phyloP scores from a whole-genome alignment of 2,329 filamentous ascomycete genomes.

The Venturiaceae sp. region DNA sequence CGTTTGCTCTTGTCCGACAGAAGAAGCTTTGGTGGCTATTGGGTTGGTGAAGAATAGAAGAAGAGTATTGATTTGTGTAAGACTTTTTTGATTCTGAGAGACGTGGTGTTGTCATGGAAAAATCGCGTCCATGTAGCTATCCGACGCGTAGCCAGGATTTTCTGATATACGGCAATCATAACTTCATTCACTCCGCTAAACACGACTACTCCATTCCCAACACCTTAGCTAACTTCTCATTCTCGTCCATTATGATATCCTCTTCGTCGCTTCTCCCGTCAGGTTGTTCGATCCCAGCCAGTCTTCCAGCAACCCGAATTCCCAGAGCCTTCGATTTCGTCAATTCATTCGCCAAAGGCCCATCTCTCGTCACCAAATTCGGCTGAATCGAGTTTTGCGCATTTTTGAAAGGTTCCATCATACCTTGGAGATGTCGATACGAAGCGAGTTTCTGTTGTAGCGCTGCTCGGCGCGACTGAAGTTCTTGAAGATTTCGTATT shows the following conservation, averaged over 20 bases:
- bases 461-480: constrained; percentile 39
- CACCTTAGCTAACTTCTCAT: background rate
- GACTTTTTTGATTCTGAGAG: too few relatives aligned
- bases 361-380: constrained; percentile 56
- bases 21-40: background rate
- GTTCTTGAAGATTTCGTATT: constrained; percentile 35
- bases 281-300: constrained; percentile 11
- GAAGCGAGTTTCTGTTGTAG: constrained; percentile 36
- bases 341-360: constrained; percentile 56
- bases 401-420: constrained; percentile 43
- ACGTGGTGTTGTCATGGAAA: constrained; percentile 1
- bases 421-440: constrained; percentile 37
- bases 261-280: background rate
- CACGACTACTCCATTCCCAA: background rate
- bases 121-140: background rate
- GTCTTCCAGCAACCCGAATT: constrained; percentile 25
- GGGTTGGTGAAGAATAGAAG: too few relatives aligned
- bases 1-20: background rate
- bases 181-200: background rate
- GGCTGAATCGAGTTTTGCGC: constrained; percentile 45
- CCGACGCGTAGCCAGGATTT: background rate
- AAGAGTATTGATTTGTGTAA: too few relatives aligned
- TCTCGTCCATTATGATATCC: constrained; percentile 1
- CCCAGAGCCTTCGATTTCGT: constrained; percentile 54
- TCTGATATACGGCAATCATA: background rate